phyloP scores from a whole-genome alignment of 2,329 filamentous ascomycete genomes.

The Pyricularia pennisetigena region DNA sequence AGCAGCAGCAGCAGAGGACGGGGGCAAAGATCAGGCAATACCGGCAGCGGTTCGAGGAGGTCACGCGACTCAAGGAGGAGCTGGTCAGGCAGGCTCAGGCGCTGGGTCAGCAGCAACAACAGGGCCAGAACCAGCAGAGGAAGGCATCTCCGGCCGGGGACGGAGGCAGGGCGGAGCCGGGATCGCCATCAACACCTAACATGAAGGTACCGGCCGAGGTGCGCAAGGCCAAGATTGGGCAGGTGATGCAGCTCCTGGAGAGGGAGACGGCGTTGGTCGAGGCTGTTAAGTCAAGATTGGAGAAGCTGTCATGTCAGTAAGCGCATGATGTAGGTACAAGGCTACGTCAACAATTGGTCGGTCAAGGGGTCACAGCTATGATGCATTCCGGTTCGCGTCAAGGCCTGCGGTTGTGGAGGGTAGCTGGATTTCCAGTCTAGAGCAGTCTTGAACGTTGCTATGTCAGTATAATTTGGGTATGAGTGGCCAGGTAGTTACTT shows the following conservation, averaged over 20 bases:
- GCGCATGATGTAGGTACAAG: constrained; percentile 1
- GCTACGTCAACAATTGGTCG: background rate
- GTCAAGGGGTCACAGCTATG: background rate
- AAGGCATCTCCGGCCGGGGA: constrained; percentile 16
- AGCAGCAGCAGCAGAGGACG: constrained; percentile 7
- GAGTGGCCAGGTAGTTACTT: background rate
- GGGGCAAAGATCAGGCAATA: constrained; percentile 34
- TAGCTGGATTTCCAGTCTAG: background rate
- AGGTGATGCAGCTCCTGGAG: constrained; percentile 54
- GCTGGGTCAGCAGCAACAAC: constrained; percentile 20
- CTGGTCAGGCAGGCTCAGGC: constrained; percentile 40
- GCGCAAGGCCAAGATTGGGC: constrained; percentile 50
- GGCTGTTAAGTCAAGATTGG: constrained; percentile 52
- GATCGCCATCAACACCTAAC: constrained; percentile 21
- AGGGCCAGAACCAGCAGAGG: constrained; percentile 6
- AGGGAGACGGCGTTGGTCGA: constrained; percentile 60
- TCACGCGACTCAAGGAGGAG: constrained; percentile 42
- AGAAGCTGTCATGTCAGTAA: constrained; percentile 42
- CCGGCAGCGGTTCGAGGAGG: constrained; percentile 47
- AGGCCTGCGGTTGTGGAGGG: background rate
- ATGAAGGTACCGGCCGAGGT: constrained; percentile 49
- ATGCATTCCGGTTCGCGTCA: background rate
- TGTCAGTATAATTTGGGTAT: background rate
- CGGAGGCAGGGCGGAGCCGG: constrained; percentile 15
- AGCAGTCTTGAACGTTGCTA: background rate